Percentiles rank a stretch among this genome's conserved stretches.
These are phyloP conservation scores for Xylaria sp. DNA, from an alignment of 2,329 filamentous ascomycete species.

Conservation along the genomic window DNA sequence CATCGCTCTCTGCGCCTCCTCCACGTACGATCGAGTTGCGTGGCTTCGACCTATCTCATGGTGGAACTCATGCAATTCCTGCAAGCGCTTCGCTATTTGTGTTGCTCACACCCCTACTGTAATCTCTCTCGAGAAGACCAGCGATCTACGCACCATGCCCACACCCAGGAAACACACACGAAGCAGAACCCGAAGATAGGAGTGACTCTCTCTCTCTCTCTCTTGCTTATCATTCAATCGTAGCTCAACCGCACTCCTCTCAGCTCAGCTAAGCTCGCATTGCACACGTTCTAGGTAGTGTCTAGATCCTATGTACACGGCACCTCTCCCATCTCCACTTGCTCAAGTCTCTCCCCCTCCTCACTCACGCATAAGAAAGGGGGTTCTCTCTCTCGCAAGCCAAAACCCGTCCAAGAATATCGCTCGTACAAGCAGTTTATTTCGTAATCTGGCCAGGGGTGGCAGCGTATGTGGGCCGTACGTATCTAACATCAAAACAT, in stretches of 20 bases:
- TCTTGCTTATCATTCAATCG: neutral
- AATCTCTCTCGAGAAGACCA: neutral
- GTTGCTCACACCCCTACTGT: no score
- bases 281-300: constrained; percentile 4
- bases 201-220: neutral
- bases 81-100: neutral
- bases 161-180: no score
- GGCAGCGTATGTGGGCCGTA: constrained; percentile 73
- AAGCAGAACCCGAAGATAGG: neutral
- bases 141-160: no score
- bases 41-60: no score
- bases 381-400: neutral
- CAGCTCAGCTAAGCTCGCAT: constrained; percentile 1
- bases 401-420: neutral
- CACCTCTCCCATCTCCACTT: neutral
- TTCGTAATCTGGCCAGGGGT: constrained; percentile 60
- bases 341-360: neutral
- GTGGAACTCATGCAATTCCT: no score
- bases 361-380: neutral
- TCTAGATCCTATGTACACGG: constrained; percentile 11
- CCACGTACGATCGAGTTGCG: neutral
- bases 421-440: constrained; percentile 35
- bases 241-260: neutral
- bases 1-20: no score
- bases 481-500: constrained; percentile 27